These are phyloP conservation scores for Phytopythium kandeliae DNA, from an alignment of 352 stramenopile genomes.

Conservation along the genomic window DNA sequence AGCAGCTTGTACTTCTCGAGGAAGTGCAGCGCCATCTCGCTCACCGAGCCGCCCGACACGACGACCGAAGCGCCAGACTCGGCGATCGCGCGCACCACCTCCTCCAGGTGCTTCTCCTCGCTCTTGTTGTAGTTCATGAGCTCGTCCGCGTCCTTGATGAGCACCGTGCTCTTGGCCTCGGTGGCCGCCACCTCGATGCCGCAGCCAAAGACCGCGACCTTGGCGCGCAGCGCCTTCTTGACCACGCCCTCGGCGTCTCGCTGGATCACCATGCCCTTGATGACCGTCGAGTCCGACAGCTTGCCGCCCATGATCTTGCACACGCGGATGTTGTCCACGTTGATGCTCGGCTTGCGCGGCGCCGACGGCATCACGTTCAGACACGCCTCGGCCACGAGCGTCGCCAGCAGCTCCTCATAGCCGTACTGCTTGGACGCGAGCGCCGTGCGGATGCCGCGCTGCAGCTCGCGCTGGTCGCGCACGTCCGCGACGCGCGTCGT, in stretches of 20 bases:
- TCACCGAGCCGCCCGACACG: constrained; percentile 95
- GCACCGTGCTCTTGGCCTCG: constrained; percentile 98
- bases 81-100: constrained; percentile 96
- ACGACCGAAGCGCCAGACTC: constrained; percentile 95
- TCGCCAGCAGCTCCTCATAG: constrained; percentile 92
- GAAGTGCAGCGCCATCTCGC: constrained; percentile 99
- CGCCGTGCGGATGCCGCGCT: constrained; percentile 91
- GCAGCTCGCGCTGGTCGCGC: constrained; percentile 81
- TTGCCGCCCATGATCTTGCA: constrained; percentile 97
- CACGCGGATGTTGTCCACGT: constrained; percentile 98
- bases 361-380: constrained; percentile 90
- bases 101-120: constrained; percentile 97
- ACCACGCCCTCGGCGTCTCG: constrained; percentile 91
- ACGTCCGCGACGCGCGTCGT: constrained; percentile 69
- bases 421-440: constrained; percentile 98
- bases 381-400: constrained; percentile 94
- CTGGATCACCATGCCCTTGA: constrained; percentile 97
- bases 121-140: constrained; percentile 99
- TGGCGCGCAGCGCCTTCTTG: constrained; percentile 90
- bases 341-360: constrained; percentile 86
- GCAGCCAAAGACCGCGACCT: constrained; percentile 97
- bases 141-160: constrained; percentile 99
- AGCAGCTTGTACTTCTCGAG: constrained; percentile 98
- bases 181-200: constrained; percentile 96
- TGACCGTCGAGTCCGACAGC: constrained; percentile 93